These are phyloP conservation scores for Peronospora destructor DNA, from an alignment of 352 stramenopile species.

Conservation along the genomic window DNA sequence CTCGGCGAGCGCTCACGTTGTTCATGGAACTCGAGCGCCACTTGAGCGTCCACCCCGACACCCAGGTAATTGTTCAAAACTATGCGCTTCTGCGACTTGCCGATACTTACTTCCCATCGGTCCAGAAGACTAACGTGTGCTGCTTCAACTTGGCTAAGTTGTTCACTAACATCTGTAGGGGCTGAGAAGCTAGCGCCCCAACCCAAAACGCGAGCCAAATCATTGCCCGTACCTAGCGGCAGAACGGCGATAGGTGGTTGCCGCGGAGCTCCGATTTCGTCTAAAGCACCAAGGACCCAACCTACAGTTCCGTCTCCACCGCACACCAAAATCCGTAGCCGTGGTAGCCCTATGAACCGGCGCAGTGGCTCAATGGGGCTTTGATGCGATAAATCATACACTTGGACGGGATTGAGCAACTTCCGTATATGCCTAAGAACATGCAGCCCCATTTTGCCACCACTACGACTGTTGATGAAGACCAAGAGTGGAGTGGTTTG, in stretches of 20 bases:
- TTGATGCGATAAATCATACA: slow-evolving; percentile 91
- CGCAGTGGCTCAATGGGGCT: slow-evolving; percentile 87
- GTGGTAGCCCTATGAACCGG: slow-evolving; percentile 84
- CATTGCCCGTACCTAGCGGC: slow-evolving; percentile 93
- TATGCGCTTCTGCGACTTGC: slow-evolving; percentile 48
- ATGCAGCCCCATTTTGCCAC: slow-evolving; percentile 89
- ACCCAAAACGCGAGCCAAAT: slow-evolving; percentile 87
- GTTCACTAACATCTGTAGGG: slow-evolving; percentile 51
- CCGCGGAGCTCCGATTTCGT: slow-evolving; percentile 50
- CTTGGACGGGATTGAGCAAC: slow-evolving; percentile 93
- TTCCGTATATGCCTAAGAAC: slow-evolving; percentile 88
- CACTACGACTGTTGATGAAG: slow-evolving; percentile 94
- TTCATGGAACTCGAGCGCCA: slow-evolving; percentile 88
- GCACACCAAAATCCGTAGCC: slow-evolving; percentile 90
- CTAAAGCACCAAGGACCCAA: slow-evolving; percentile 82
- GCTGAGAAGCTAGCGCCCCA: slow-evolving; percentile 91
- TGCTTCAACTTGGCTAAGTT: slow-evolving; percentile 59
- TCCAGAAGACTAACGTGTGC: slow-evolving; percentile 73
- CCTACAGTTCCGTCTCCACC: slow-evolving; percentile 92
- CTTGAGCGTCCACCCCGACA: slow-evolving; percentile 86
- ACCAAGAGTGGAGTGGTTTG: slow-evolving; percentile 67
- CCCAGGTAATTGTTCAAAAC: slow-evolving; percentile 82
- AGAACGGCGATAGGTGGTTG: slow-evolving; percentile 92
- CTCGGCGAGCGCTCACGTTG: slow-evolving; percentile 80
- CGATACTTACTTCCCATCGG: slow-evolving; percentile 65